Base-by-base conservation (phyloP, 495 filamentous ascomycete species). In the Aspergillus wentii region DNA sequence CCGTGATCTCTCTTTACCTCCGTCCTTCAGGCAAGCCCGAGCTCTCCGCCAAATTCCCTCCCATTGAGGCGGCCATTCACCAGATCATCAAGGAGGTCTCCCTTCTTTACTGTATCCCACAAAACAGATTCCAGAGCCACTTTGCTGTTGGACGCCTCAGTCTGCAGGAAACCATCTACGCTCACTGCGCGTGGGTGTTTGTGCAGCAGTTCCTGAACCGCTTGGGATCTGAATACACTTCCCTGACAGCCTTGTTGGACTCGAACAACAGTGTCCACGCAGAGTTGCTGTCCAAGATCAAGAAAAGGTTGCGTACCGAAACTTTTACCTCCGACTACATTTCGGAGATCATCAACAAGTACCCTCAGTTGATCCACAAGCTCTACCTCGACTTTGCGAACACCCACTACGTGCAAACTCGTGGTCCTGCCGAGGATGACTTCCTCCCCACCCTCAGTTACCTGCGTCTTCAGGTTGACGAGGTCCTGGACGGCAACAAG, bases 1-100 rank as follows among this genome's bases (percentile, higher is more conserved):
- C 86, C 10, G 86, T 96, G 47, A 91, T 97, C 70, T 95, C 89
- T 28, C 77, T 95, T 11, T 98, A 98, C 64, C 73, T 98, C 30
- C 77, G 80, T 33, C 92, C 88, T 21, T 75, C 66, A 33, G 71
- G 68, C 50, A 71, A 63, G 14, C 43, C 66, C 26, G 72, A 54
- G 53, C 71, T 62, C 23, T 63, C 59, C 37, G 68, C 58, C 54
- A 77, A 73, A 27, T 78, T 75, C 49, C 86, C 86, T 5, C 82
- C 83, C 1, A 92, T 98, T 40, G 87, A 95, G 56, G 81, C 89
- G 29, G 90, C 90, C 7, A 95, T 98, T 47, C 89, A 96, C 69
- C 94, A 98, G 65, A 95, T 98, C 66, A 94, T 94, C 72, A 96
- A 97, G 74, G 92, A 98, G 61, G 80, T 94, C 31, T 96, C 90